These are phyloP conservation scores for Sporisorium graminicola DNA, from an alignment of 1,284 basidiomycete species.

Conservation along the genomic window DNA sequence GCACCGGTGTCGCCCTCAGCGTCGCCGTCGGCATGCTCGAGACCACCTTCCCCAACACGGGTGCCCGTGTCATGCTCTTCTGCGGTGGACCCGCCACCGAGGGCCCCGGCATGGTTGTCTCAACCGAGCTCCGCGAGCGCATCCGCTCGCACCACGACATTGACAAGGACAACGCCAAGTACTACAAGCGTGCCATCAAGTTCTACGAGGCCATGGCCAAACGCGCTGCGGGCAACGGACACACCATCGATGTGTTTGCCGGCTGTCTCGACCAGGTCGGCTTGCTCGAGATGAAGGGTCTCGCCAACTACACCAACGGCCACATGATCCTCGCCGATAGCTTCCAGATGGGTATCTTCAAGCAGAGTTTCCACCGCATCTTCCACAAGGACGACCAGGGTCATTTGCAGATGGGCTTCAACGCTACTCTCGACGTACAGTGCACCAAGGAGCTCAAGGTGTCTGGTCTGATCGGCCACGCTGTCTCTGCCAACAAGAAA, in stretches of 20 bases:
- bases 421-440: constrained; percentile 97
- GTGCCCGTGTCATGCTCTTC: constrained; percentile 96
- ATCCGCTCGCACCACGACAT: constrained; percentile 99
- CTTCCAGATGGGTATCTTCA: constrained; percentile 98
- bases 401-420: constrained; percentile 96
- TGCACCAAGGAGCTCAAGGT: constrained; percentile 99
- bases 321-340: constrained; percentile 96
- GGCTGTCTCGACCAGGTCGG: constrained; percentile 99
- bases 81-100: constrained; percentile 96
- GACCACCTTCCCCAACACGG: constrained; percentile 95
- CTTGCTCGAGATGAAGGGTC: constrained; percentile 94
- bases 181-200: constrained; percentile 97
- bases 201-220: constrained; percentile 97
- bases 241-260: constrained; percentile 94
- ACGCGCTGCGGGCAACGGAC: constrained; percentile 92
- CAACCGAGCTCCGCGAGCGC: constrained; percentile 94
- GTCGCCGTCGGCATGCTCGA: constrained; percentile 96
- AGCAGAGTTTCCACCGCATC: constrained; percentile 93
- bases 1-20: constrained; percentile 93
- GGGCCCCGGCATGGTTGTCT: constrained; percentile 96
- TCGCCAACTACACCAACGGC: constrained; percentile 95
- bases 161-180: constrained; percentile 95
- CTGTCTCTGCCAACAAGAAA: constrained; percentile 96
- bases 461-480: constrained; percentile 96
- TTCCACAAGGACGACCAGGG: constrained; percentile 96